Base-by-base conservation (phyloP, 306 rosid species). In the Fragaria iinumae region DNA sequence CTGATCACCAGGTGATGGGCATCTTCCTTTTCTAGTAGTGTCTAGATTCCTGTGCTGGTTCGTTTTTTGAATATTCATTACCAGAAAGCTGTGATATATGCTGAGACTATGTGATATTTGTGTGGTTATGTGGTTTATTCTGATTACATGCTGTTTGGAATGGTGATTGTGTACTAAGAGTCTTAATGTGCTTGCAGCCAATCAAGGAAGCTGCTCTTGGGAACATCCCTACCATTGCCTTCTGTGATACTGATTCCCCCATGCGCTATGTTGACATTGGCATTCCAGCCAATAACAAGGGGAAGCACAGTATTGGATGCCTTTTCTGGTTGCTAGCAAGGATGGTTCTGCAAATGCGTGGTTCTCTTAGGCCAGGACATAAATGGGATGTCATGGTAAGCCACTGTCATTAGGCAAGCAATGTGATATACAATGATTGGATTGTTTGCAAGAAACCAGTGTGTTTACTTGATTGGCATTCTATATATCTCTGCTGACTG, bases 311-410 rank as follows among this genome's bases (percentile, higher is more conserved):
- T 84, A 91, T 94, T 2, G 97, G 98, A 12, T 94, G 98, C 75
- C 98, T 94, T 48, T 91, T 91, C 53, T 91, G 98, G 98, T 83
- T 94, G 41, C 82, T 91, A 43, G 97, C 97, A 20, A 87, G 97
- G 78, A 94, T 94, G 98, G 97, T 94, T 49, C 74, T 93, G 83
- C 91, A 91, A 77, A 93, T 93, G 97, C 88, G 97, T 4, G 93
- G 93, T 25, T 84, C 90, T 20, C 89, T 91, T 63, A 89, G 91
- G 48, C 88, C 88, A 8, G 94, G 96, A 2, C 93, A 73, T 12
- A 84, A 88, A 70, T 94, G 98, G 97, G 97, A 94, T 70, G 93
- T 94, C n/a, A 94, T 91, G 98, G 97, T 94, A 89, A 45, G 18
- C 68, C 45, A 27, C 20, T 48, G 43, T 3, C 44, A 0, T n/a